Base-by-base conservation (phyloP, 2,329 filamentous ascomycete species). In the Cytospora mali region DNA sequence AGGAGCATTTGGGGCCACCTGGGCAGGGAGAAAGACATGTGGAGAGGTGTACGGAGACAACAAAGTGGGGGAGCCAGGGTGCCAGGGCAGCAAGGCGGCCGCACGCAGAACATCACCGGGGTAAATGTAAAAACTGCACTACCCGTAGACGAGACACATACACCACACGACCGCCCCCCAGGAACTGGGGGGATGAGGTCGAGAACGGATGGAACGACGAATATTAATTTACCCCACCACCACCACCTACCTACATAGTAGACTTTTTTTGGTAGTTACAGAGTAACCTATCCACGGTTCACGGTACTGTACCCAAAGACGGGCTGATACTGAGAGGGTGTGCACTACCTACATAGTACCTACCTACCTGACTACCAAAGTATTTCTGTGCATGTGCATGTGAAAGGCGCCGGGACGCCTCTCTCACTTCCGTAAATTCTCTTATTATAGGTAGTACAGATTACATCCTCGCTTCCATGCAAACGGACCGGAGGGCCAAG, bases 11-110 rank as follows among this genome's bases (percentile, higher is more conserved):
- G n/a, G n/a, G n/a, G n/a, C n/a, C n/a, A n/a, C n/a, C n/a, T n/a
- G n/a, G n/a, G 28, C 62, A 64, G 62, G 62, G 62, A 57, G 62
- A n/a, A n/a, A 53, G 49, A 55, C 53, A 33, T 64, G 62, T 61
- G 62, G 62, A 63, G 60, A 54, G n/a, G n/a, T n/a, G n/a, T 59
- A 51, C 27, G 35, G 27, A 59, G 55, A 42, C 55, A 28, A 29
- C 55, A 28, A 33, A 33, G 29, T 46, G 58, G 58, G 50, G 39
- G 35, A 27, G 51, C 50, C 27, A 53, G 4, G 50, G 58, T 33
- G 51, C 50, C 18, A 52, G n/a, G 35, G 35, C 35, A 39, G 35
- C 29, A 28, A 11, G n/a, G 13, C 31, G 27, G 28, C 56, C 29
- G 27, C 23, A 18, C 31, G n/a, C 55, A 39, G 46, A 39, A 50